Evolutionary conservation across 2,329 filamentous ascomycete genomes (phyloP).

Genomic region (Calonectria ilicicola): DNA sequence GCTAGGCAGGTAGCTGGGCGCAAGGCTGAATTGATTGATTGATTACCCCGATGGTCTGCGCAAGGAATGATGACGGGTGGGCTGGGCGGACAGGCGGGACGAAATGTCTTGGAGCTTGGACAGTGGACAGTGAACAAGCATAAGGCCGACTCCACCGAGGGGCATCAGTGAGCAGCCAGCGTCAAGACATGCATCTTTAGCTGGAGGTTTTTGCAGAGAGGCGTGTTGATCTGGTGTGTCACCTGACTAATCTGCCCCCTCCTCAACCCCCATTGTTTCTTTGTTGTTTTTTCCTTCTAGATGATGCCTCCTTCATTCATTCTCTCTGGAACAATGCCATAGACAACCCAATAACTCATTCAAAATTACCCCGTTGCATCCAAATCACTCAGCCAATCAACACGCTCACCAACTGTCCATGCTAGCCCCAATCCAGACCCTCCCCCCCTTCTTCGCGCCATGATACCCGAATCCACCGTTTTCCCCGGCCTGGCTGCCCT

Average conservation of each 20-base stretch:
- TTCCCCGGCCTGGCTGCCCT: background rate
- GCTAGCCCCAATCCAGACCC: background rate
- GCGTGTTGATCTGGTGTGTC: background rate
- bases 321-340: background rate
- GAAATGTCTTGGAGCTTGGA: background rate
- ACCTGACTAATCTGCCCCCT: background rate
- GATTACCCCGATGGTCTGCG: background rate
- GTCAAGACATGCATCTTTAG: background rate
- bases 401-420: background rate
- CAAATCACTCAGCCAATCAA: background rate
- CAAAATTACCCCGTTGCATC: background rate
- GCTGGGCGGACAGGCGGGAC: too few species aligned
- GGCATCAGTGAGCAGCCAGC: background rate
- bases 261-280: background rate
- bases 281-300: background rate
- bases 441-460: background rate
- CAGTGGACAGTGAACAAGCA: too few species aligned
- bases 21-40: background rate
- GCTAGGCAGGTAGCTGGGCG: too few species aligned
- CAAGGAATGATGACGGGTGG: background rate
- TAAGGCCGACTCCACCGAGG: constrained; percentile 7
- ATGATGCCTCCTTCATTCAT: background rate
- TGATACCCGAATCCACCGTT: background rate
- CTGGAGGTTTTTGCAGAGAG: background rate
- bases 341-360: background rate